phyloP scores from a whole-genome alignment of 73 alveolate genomes.

The Stentor roeselii region DNA sequence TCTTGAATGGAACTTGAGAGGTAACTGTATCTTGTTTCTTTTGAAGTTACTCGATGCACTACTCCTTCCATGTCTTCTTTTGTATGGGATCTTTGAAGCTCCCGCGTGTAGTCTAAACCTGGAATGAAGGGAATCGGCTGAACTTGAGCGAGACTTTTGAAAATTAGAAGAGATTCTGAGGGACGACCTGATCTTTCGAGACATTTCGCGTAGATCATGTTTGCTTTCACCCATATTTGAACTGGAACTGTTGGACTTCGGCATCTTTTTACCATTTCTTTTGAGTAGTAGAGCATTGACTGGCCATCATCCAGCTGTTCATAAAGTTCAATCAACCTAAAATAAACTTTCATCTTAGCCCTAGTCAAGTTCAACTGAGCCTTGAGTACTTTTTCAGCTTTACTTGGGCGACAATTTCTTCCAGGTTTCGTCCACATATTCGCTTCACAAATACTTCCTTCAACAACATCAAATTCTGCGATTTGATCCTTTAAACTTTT shows the following conservation, averaged over 20 bases:
- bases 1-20: not conserved
- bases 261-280: not conserved
- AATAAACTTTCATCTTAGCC: not conserved
- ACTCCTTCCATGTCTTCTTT: not conserved
- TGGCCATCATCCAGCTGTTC: not conserved
- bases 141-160: constrained; percentile 13
- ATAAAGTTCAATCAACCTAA: not conserved
- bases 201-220: constrained; percentile 19
- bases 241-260: constrained; percentile 7
- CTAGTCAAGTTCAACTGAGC: not conserved
- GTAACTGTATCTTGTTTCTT: not conserved
- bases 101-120: not conserved
- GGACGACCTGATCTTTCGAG: not conserved
- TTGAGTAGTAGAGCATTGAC: not conserved
- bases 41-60: not conserved
- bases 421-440: not conserved
- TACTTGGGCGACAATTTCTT: not conserved
- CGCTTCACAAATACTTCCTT: not conserved
- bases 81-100: not conserved
- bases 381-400: not conserved
- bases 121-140: constrained; percentile 23
- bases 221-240: not conserved
- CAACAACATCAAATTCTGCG: not conserved
- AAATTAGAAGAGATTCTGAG: not conserved
- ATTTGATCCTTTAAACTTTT: not conserved